Conservation (phyloP, 2,329 filamentous ascomycete genomes). For the Orbilia ellipsospora region DNA sequence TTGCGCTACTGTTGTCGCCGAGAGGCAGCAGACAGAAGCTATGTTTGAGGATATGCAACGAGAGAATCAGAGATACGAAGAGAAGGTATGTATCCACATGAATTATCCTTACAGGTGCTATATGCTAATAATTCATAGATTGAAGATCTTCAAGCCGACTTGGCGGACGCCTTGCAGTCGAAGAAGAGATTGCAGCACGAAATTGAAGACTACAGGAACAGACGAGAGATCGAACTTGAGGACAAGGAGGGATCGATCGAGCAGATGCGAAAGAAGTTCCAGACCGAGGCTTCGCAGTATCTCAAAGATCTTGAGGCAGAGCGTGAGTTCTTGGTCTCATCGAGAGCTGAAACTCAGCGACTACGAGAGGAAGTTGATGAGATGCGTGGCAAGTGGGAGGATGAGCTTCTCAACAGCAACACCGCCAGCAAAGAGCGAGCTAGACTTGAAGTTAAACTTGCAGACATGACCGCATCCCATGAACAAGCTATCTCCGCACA, state of each 20-base stretch:
- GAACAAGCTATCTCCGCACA: slow-evolving; percentile 94
- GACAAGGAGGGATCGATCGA: slow-evolving; percentile 97
- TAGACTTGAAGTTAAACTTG: slow-evolving; percentile 85
- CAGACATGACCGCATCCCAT: slow-evolving; percentile 87
- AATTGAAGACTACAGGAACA: slow-evolving; percentile 94
- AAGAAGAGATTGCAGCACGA: slow-evolving; percentile 97
- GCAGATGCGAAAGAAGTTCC: slow-evolving; percentile 97
- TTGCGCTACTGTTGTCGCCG: slow-evolving; percentile 88
- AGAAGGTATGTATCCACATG: slow-evolving; percentile 66
- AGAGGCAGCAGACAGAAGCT: slow-evolving; percentile 88
- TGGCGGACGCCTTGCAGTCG: slow-evolving; percentile 83
- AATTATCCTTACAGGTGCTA: not conserved
- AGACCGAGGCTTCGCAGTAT: slow-evolving; percentile 86
- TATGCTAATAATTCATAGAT: slow-evolving; percentile 63
- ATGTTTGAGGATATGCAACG: slow-evolving; percentile 89
- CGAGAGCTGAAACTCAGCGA: slow-evolving; percentile 66
- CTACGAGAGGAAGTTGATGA: slow-evolving; percentile 97
- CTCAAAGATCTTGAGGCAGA: slow-evolving; percentile 94
- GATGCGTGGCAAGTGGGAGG: slow-evolving; percentile 94
- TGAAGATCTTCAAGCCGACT: slow-evolving; percentile 89
- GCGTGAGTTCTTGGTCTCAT: slow-evolving; percentile 86
- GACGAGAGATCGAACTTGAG: slow-evolving; percentile 94
- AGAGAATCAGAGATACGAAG: slow-evolving; percentile 88
- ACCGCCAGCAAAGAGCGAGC: slow-evolving; percentile 99
- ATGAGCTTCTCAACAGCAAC: slow-evolving; percentile 95